Base-by-base conservation (phyloP, 148 eudicot species). In the Rhododendron ovatum region DNA sequence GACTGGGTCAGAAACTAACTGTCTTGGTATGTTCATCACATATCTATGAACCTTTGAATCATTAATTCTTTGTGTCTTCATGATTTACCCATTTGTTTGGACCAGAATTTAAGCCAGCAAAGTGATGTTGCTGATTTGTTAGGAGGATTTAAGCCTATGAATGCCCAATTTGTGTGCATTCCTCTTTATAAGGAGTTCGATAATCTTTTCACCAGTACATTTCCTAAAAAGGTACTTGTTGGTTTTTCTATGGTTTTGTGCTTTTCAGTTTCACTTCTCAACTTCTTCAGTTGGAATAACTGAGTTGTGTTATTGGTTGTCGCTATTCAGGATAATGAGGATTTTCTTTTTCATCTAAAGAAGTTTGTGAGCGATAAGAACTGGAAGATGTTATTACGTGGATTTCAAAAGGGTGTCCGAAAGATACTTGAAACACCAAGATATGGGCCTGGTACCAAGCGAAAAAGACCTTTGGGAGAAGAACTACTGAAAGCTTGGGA, bases 51-150 rank as follows among this genome's bases (percentile, higher is more conserved):
- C 53, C 18, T 67, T 63, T 6, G 33, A 20, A 28, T 20, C 80
- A 53, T 35, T 55, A 80, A 5, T 67, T 69, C 22, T 3, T 8
- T 30, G 15, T 41, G 39, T 75, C 65, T 75, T 78, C 7, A 37
- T 87, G 17, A 67, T 83, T 65, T 63, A 41, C 8, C 71, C 41
- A 41, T 86, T 80, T n/a, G n/a, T 77, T 86, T 47, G 87, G 87
- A 86, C 43, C 94, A 96, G 99, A 97, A 97, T 81, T 86, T 97
- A 83, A 97, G 99, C 88, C 99, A 97, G 91, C 99, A 97, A 89
- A 97, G 99, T 89, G 99, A 97, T 87, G 92, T 93, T 83, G 94
- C 98, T 20, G 99, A 97, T 86, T 90, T 97, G 78, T 84, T 97
- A 82, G 99, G 99, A 63, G 99, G 99, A 45, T 95, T 95, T 86